Evolutionary conservation across 1,139 yeast species (phyloP).

Genomic region (Eremothecium gossypii): DNA sequence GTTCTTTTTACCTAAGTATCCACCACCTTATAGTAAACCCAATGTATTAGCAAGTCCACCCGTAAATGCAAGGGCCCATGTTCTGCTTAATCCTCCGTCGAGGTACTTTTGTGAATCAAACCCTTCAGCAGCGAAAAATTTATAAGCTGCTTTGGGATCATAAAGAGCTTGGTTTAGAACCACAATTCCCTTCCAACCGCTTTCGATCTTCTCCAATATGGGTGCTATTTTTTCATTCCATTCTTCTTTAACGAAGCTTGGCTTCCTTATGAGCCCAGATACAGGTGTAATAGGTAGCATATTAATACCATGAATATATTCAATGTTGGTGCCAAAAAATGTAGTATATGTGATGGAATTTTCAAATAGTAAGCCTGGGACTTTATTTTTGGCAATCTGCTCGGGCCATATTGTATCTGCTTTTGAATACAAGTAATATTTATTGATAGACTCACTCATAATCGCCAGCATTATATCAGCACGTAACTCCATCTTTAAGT

Average conservation of each 20-base stretch:
- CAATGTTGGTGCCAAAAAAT: conserved; percentile 42
- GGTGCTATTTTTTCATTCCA: conserved; percentile 39
- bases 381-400: conserved; percentile 50
- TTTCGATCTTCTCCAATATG: conserved; percentile 34
- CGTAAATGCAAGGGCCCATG: conserved; percentile 50
- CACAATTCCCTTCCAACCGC: conserved; percentile 50
- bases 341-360: conserved; percentile 53
- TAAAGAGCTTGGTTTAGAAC: conserved; percentile 46
- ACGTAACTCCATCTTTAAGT: conserved; percentile 63
- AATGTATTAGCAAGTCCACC: conserved; percentile 33
- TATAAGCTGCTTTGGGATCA: conserved; percentile 41
- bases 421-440: conserved; percentile 48
- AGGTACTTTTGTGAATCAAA: conserved; percentile 33
- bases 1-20: not conserved
- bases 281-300: conserved; percentile 55
- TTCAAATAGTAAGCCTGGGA: conserved; percentile 63
- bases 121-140: conserved; percentile 34
- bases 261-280: conserved; percentile 41
- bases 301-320: conserved; percentile 56
- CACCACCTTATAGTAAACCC: conserved; percentile 1
- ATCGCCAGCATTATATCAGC: conserved; percentile 68
- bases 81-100: conserved; percentile 50
- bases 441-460: conserved; percentile 50
- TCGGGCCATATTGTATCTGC: conserved; percentile 55
- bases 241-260: conserved; percentile 42